Evolutionary conservation across 2,329 filamentous ascomycete genomes (phyloP).

Genomic region (Fusarium torreyae): DNA sequence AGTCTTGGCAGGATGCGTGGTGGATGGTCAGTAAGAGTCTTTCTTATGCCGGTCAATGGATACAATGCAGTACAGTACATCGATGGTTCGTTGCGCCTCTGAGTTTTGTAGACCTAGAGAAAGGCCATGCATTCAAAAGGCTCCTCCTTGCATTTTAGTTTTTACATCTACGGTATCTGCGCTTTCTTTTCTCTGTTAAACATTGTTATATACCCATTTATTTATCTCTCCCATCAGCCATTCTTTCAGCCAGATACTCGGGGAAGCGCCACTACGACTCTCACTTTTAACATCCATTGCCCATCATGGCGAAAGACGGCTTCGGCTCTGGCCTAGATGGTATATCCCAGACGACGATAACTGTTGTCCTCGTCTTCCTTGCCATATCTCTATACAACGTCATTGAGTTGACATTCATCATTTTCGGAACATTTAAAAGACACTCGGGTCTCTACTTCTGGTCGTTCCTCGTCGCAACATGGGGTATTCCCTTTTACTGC

Average conservation of each 20-base stretch:
- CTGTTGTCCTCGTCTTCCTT: conserved; percentile 52
- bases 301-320: conserved; percentile 30
- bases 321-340: conserved; percentile 47
- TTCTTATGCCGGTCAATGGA: neutral
- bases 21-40: neutral
- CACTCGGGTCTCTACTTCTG: conserved; percentile 58
- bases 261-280: neutral
- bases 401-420: conserved; percentile 55
- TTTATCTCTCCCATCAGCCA: neutral
- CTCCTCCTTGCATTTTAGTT: neutral
- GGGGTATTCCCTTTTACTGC: conserved; percentile 56
- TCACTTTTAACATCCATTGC: neutral
- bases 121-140: neutral
- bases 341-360: conserved; percentile 39
- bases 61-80: neutral
- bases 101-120: neutral
- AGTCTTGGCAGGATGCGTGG: neutral
- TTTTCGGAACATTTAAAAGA: conserved; percentile 55
- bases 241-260: neutral
- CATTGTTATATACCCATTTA: neutral
- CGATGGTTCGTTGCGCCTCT: neutral
- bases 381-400: conserved; percentile 56
- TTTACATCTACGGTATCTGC: no score
- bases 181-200: no score
- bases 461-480: conserved; percentile 56